A percentile compares a stretch with the other conserved stretches of the same genome.
Evolutionary conservation across 495 filamentous ascomycete species (phyloP).

Genomic region (Thozetella sp.): DNA sequence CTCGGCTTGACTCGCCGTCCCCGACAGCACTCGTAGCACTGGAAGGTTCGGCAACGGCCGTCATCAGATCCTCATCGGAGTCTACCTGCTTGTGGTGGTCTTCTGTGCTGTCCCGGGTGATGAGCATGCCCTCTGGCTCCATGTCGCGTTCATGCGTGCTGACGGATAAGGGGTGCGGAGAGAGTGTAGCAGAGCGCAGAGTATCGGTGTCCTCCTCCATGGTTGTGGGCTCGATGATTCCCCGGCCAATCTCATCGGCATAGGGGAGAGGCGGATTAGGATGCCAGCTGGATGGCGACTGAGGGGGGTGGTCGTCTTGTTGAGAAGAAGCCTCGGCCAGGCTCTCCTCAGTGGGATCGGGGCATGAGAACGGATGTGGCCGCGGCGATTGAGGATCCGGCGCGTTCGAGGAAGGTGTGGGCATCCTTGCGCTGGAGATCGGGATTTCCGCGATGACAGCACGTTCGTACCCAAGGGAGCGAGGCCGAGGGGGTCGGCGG

Average conservation of each 20-base stretch:
- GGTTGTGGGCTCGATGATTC: slow-evolving; percentile 15
- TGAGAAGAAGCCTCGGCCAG: slow-evolving; percentile 1
- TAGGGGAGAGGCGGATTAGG: slow-evolving; percentile 8
- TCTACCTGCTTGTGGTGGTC: slow-evolving; percentile 36
- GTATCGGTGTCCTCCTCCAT: slow-evolving; percentile 18
- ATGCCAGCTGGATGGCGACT: slow-evolving; percentile 21
- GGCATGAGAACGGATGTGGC: slow-evolving; percentile 42
- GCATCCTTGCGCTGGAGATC: slow-evolving; percentile 35
- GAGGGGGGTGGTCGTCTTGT: slow-evolving; percentile 7
- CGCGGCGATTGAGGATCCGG: slow-evolving; percentile 37
- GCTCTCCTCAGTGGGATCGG: slow-evolving; percentile 32
- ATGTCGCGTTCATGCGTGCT: slow-evolving; percentile 25
- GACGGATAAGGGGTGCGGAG: slow-evolving; percentile 27
- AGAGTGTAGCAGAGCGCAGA: slow-evolving; percentile 36
- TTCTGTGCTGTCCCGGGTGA: slow-evolving; percentile 12
- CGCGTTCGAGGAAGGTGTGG: slow-evolving; percentile 48
- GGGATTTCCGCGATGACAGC: background rate
- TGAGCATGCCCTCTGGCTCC: slow-evolving; percentile 12
- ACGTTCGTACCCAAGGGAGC: background rate
- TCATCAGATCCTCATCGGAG: slow-evolving; percentile 25
- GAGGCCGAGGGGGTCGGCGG: background rate
- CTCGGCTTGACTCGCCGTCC: background rate
- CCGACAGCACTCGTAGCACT: slow-evolving; percentile 2
- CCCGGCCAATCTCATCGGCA: slow-evolving; percentile 12
- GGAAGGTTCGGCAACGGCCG: slow-evolving; percentile 9